Percentiles rank a stretch among this genome's conserved stretches.
These are phyloP conservation scores for Eutrema heterophyllum DNA, from an alignment of 345 rosid species.

Conservation along the genomic window DNA sequence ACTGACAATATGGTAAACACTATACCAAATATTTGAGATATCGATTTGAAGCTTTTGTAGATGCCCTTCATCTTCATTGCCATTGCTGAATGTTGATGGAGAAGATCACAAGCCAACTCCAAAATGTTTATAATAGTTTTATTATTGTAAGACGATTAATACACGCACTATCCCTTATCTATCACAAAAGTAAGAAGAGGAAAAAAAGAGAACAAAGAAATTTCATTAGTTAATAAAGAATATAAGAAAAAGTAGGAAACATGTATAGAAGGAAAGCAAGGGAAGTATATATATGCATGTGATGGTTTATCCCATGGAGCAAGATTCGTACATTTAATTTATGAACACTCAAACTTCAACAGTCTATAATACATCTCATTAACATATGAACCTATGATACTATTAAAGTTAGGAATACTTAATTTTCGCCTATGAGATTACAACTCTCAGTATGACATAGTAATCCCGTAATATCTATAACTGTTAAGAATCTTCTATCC, in stretches of 20 bases:
- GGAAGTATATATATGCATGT: not conserved
- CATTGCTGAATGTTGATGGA: constrained; percentile 39
- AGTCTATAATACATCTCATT: not conserved
- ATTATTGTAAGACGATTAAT: not conserved
- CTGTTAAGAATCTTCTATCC: too few species aligned
- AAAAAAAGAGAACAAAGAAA: not conserved
- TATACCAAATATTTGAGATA: constrained; percentile 81
- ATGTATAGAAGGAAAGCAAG: not conserved
- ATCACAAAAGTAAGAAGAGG: not conserved
- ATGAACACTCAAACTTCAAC: not conserved
- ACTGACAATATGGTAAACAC: not conserved
- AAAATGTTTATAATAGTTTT: not conserved
- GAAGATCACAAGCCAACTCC: constrained; percentile 23
- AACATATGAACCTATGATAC: not conserved
- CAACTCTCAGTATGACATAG: not conserved
- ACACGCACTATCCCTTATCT: not conserved
- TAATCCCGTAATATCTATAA: not conserved
- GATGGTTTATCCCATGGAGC: not conserved
- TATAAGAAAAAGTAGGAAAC: not conserved
- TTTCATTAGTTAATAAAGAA: not conserved
- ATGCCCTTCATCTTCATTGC: constrained; percentile 81
- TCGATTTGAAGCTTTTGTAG: constrained; percentile 80
- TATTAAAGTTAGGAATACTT: not conserved
- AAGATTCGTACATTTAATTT: not conserved
- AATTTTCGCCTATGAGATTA: not conserved